These are phyloP conservation scores for Hemileia vastatrix DNA, from an alignment of 1,284 basidiomycete genomes.

Conservation along the genomic window DNA sequence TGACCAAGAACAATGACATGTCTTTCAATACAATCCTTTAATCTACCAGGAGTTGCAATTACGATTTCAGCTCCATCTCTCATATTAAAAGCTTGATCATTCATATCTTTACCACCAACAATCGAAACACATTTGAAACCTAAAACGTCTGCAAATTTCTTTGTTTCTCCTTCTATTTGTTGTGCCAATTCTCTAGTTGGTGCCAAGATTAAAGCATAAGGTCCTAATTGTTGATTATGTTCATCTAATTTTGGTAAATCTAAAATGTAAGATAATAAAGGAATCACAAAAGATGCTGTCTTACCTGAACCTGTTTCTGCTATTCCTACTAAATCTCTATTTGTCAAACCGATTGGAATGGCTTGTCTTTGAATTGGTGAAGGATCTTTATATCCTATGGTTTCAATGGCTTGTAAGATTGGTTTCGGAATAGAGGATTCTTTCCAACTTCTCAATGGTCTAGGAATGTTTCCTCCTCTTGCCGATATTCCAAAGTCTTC, in stretches of 20 bases:
- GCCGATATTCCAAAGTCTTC: constrained; percentile 95
- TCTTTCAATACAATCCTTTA: constrained; percentile 92
- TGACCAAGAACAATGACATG: constrained; percentile 88
- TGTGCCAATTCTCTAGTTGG: constrained; percentile 95
- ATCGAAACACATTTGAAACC: constrained; percentile 91
- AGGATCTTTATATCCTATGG: constrained; percentile 91
- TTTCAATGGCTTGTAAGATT: constrained; percentile 72
- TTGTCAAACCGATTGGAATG: constrained; percentile 90
- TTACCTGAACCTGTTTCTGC: constrained; percentile 98
- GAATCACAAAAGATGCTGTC: constrained; percentile 95
- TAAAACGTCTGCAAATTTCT: constrained; percentile 75
- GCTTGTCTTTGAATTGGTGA: constrained; percentile 94
- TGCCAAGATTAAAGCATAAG: constrained; percentile 83
- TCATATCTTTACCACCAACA: constrained; percentile 82
- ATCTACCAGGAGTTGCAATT: constrained; percentile 92
- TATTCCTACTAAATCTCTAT: constrained; percentile 91
- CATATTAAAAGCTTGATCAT: constrained; percentile 92
- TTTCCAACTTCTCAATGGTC: constrained; percentile 81
- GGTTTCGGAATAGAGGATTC: constrained; percentile 71
- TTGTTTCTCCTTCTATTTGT: constrained; percentile 86
- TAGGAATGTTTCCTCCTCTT: constrained; percentile 79
- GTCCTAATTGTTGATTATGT: constrained; percentile 82
- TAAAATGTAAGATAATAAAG: constrained; percentile 89
- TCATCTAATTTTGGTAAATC: constrained; percentile 76
- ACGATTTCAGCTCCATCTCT: constrained; percentile 94